Evolutionary conservation across 148 eudicot species (phyloP).

Genomic region (Fagopyrum tataricum): DNA sequence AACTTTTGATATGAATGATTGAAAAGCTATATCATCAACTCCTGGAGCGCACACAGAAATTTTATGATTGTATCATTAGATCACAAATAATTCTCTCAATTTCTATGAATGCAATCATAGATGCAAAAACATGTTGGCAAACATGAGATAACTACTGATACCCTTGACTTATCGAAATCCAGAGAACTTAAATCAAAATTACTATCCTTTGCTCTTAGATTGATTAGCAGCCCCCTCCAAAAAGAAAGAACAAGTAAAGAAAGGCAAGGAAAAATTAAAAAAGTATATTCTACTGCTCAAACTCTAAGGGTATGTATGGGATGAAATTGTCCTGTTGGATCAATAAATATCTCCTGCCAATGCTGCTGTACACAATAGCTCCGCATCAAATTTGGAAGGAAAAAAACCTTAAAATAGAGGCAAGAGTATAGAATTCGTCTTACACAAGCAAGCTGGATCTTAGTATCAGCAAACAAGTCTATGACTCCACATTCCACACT

Average conservation of each 20-base stretch:
- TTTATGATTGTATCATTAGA: background rate
- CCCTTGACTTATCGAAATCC: background rate
- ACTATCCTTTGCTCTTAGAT: background rate
- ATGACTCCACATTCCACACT: background rate
- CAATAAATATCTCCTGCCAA: background rate
- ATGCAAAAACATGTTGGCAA: background rate
- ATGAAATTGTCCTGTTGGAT: background rate
- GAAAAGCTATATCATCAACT: slow-evolving; percentile 26
- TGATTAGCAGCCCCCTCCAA: background rate
- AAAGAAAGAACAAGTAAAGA: background rate
- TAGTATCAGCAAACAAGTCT: background rate
- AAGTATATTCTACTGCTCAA: background rate
- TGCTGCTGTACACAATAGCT: background rate
- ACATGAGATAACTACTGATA: background rate
- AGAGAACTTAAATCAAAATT: slow-evolving; percentile 1
- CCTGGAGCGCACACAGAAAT: slow-evolving; percentile 32
- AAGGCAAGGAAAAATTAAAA: background rate
- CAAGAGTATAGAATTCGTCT: background rate
- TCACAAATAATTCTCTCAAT: background rate
- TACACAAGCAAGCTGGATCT: background rate
- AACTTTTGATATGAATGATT: slow-evolving; percentile 48
- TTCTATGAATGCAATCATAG: background rate
- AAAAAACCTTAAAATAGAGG: background rate
- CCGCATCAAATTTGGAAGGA: background rate
- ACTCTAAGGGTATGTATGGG: background rate